These are phyloP conservation scores for Lathyrus tuberosus DNA, from an alignment of 306 rosid species.

Conservation along the genomic window DNA sequence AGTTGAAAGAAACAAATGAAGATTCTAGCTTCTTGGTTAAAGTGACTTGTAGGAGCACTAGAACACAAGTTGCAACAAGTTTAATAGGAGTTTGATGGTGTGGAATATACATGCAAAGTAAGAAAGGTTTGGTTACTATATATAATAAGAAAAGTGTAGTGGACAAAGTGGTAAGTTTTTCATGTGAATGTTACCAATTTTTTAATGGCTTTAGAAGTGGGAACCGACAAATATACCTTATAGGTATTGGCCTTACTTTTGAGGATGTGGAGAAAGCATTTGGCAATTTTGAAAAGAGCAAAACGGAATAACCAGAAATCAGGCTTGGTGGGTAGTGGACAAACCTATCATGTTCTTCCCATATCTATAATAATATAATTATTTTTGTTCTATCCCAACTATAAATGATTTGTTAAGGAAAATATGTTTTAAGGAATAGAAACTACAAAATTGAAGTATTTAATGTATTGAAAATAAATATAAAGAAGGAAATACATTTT, in stretches of 20 bases:
- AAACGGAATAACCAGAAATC: conserved; percentile 51
- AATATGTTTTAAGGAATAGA: conserved; percentile 11
- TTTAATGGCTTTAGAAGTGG: conserved; percentile 60
- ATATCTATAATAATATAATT: conserved; percentile 42
- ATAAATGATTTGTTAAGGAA: conserved; percentile 11
- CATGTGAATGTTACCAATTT: conserved; percentile 33
- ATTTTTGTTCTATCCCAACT: conserved; percentile 41
- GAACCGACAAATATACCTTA: conserved; percentile 62
- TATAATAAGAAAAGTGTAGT: conserved; percentile 49
- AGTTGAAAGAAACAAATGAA: conserved; percentile 36
- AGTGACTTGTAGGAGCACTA: conserved; percentile 36
- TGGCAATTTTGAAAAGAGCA: conserved; percentile 52
- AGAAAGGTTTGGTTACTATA: conserved; percentile 46
- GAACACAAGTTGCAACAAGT: conserved; percentile 38
- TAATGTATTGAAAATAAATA: background rate
- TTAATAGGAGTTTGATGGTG: conserved; percentile 32
- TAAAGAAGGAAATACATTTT: too few species aligned
- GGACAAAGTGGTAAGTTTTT: conserved; percentile 58
- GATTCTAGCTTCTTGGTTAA: conserved; percentile 17
- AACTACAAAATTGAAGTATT: background rate
- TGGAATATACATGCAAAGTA: conserved; percentile 47
- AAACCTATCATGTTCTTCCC: conserved; percentile 73
- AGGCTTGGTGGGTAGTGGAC: conserved; percentile 36
- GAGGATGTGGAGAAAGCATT: conserved; percentile 59
- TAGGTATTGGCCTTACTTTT: conserved; percentile 44